Percentiles rank a stretch among this genome's conserved stretches.
phyloP scores from a whole-genome alignment of 2,329 filamentous ascomycete species.

The Pyrenochaeta sp. region DNA sequence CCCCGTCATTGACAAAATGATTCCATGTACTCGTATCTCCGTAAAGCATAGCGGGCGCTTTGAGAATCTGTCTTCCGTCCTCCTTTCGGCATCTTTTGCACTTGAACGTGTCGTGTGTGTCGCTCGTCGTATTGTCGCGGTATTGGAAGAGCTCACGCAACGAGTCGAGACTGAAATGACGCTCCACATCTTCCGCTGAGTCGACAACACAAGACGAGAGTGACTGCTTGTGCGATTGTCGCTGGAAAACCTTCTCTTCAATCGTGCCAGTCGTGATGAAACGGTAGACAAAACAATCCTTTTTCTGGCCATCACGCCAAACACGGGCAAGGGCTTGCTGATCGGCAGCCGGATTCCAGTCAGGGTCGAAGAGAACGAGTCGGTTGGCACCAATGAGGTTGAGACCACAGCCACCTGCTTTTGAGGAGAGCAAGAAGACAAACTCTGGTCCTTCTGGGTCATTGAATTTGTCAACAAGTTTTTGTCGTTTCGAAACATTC shows the following conservation, averaged over 20 bases:
- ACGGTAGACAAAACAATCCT: conserved; percentile 99
- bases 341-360: conserved; percentile 96
- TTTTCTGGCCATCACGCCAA: conserved; percentile 98
- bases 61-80: conserved; percentile 85
- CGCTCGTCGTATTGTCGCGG: conserved; percentile 80
- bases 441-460: conserved; percentile 90
- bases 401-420: conserved; percentile 94
- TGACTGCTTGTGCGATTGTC: conserved; percentile 97
- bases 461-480: conserved; percentile 97
- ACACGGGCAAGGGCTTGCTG: conserved; percentile 97
- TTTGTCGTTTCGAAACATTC: conserved; percentile 96
- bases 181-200: conserved; percentile 93
- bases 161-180: conserved; percentile 92
- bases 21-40: conserved; percentile 99
- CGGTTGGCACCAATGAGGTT: conserved; percentile 95
- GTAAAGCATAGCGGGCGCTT: conserved; percentile 93
- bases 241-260: conserved; percentile 99
- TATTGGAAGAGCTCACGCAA: conserved; percentile 95
- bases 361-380: conserved; percentile 91
- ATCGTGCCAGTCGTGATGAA: conserved; percentile 98
- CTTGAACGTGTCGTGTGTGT: conserved; percentile 98
- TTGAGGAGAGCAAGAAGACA: conserved; percentile 94
- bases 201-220: conserved; percentile 96
- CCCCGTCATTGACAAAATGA: conserved; percentile 84
- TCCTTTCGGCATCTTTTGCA: conserved; percentile 88